Percentiles rank a stretch among this genome's conserved stretches.
Evolutionary conservation across 352 stramenopile genomes (phyloP).

Genomic region (Globisporangium polare): DNA sequence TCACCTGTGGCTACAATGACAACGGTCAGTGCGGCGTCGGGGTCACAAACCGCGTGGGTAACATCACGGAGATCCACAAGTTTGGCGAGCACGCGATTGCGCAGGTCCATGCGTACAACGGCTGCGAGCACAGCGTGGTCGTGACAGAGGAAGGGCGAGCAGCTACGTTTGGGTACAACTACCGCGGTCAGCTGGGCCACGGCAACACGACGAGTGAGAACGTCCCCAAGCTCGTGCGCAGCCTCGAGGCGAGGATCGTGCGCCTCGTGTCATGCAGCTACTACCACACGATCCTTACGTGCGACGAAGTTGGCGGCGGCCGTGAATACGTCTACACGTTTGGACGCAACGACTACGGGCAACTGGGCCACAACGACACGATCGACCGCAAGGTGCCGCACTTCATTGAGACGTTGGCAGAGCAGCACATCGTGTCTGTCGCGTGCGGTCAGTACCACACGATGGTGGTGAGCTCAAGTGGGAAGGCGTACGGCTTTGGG

Average conservation of each 20-base stretch:
- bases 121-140: constrained; percentile 90
- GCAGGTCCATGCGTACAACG: constrained; percentile 92
- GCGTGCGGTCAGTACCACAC: constrained; percentile 93
- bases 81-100: constrained; percentile 40
- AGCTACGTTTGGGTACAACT: constrained; percentile 92
- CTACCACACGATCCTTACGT: constrained; percentile 89
- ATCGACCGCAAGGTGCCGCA: constrained; percentile 87
- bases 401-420: constrained; percentile 48
- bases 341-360: constrained; percentile 91
- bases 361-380: constrained; percentile 87
- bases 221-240: constrained; percentile 74
- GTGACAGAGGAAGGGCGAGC: constrained; percentile 74
- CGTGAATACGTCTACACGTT: constrained; percentile 77
- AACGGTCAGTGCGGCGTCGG: constrained; percentile 92
- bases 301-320: constrained; percentile 27
- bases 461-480: constrained; percentile 62
- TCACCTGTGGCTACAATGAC: constrained; percentile 92
- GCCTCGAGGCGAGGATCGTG: constrained; percentile 64
- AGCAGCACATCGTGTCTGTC: constrained; percentile 65
- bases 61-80: constrained; percentile 72
- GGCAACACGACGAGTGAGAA: constrained; percentile 86
- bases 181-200: constrained; percentile 89
- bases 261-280: constrained; percentile 90
- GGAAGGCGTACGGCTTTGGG: constrained; percentile 80
- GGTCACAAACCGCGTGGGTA: constrained; percentile 68